Evolutionary conservation across 1,139 yeast genomes (phyloP), one percentile per base, ranked within the genome.

Genomic region (Pichia sp.): DNA sequence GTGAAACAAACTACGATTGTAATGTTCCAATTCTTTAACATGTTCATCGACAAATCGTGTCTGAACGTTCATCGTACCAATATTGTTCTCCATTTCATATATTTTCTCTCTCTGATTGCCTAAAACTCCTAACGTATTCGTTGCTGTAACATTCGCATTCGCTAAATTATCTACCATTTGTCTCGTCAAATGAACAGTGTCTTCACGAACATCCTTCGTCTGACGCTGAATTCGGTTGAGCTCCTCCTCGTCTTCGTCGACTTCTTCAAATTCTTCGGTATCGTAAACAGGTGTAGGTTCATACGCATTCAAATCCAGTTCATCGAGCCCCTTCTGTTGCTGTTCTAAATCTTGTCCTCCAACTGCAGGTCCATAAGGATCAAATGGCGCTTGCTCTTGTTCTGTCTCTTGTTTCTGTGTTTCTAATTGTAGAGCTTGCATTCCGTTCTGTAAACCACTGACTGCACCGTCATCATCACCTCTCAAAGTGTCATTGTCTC

Each of bases 101-200:
- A 91, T 67, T 40, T 86, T 69, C 59, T 88, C 96, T 42, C 94
- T 80, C 62, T 93, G 98, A 18, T 91, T 77, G 23, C 97, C 97
- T 42, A 91, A 71, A 78, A 86, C 79, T 22, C 96, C 96, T 52
- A 89, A 66, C 0, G 97, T 83, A 59, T 89, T 86, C 40, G 86
- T 74, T 21, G 95, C 98, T 8, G 89, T 76, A 41, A 83, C 84
- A 60, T 89, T 96, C 1, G 97, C 96, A 53, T 86, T 93, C 50
- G 83, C 83, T 1, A 96, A 95, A 78, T 85, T 78, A 52, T 83
- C 74, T 46, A 91, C 66, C 0, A 96, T 88, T 53, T 88, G 88
- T 54, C 95, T 72, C 0, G 97, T 84, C 38, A 88, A 78, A 9
- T 85, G 81, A 15, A 88, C 78, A 1, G 96, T 82, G 54, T 86